phyloP scores from a whole-genome alignment of 1,284 basidiomycete species.

The Spongiforma sp. region DNA sequence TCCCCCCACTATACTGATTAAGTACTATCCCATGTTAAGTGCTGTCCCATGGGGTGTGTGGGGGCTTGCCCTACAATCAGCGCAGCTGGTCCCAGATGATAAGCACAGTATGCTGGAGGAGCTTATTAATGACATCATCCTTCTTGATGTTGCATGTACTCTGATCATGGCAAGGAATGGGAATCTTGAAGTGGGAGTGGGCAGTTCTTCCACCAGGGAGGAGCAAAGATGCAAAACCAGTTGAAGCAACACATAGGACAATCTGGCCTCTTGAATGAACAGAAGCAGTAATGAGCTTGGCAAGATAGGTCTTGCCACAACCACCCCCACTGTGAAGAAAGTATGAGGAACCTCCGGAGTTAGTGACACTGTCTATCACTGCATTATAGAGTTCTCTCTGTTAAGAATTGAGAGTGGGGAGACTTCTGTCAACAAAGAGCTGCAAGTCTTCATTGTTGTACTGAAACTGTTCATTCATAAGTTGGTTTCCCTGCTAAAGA shows the following conservation, averaged over 20 bases:
- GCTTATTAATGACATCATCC: slow-evolving; percentile 9
- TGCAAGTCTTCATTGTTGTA: slow-evolving; percentile 33
- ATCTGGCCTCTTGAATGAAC: slow-evolving; percentile 36
- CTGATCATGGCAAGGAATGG: slow-evolving; percentile 30
- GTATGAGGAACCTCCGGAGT: slow-evolving; percentile 26
- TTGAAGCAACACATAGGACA: slow-evolving; percentile 40
- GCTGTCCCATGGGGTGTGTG: too few relatives aligned
- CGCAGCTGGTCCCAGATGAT: too few relatives aligned
- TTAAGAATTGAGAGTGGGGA: slow-evolving; percentile 11
- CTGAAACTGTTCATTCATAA: slow-evolving; percentile 44
- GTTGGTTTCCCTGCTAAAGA: slow-evolving; percentile 31
- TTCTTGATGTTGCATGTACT: slow-evolving; percentile 42
- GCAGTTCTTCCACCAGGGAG: slow-evolving; percentile 17
- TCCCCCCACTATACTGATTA: too few relatives aligned
- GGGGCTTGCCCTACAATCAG: too few relatives aligned
- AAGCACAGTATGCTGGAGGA: neutral
- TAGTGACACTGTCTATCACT: slow-evolving; percentile 14
- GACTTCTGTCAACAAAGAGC: slow-evolving; percentile 15
- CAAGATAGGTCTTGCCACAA: slow-evolving; percentile 55
- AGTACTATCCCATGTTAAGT: too few relatives aligned
- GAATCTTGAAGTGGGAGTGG: slow-evolving; percentile 18
- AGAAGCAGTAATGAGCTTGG: slow-evolving; percentile 42
- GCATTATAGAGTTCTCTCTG: slow-evolving; percentile 13
- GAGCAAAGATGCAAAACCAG: slow-evolving; percentile 27
- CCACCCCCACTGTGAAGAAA: slow-evolving; percentile 54